Evolutionary conservation across 352 stramenopile species (phyloP).

Genomic region (Pythium monospermum): DNA sequence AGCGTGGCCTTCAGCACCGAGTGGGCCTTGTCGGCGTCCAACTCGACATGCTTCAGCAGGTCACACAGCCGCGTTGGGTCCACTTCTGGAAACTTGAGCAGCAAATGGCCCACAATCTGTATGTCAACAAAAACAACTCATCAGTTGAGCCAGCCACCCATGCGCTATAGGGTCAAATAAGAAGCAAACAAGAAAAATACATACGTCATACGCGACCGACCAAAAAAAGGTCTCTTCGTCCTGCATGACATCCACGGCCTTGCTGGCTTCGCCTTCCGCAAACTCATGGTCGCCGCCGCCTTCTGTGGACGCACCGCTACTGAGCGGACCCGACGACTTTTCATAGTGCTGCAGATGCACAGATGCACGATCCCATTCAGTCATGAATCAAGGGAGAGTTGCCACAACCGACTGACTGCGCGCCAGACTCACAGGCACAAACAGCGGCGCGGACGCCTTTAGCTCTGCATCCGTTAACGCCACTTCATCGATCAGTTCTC

Average conservation of each 20-base stretch:
- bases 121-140: constrained; percentile 7
- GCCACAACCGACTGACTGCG: no score
- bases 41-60: constrained; percentile 61
- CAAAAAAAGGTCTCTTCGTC: constrained; percentile 84
- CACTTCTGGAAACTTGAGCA: constrained; percentile 80
- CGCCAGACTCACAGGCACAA: constrained; percentile 41
- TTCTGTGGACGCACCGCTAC: constrained; percentile 18
- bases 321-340: constrained; percentile 12
- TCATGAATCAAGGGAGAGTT: not conserved
- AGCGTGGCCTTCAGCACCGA: constrained; percentile 71
- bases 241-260: constrained; percentile 36
- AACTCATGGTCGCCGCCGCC: constrained; percentile 11
- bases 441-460: constrained; percentile 66
- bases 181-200: not conserved
- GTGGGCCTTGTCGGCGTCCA: constrained; percentile 73
- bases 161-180: not conserved
- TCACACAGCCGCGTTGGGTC: constrained; percentile 69
- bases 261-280: constrained; percentile 10
- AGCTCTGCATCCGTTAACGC: constrained; percentile 37
- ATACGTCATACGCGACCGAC: constrained; percentile 81
- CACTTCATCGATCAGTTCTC: constrained; percentile 4
- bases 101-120: constrained; percentile 78
- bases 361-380: no score
- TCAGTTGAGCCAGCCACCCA: constrained; percentile 1
- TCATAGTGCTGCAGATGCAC: constrained; percentile 9